phyloP scores from a whole-genome alignment of 2,329 filamentous ascomycete genomes.

The Xylariaceae sp. region DNA sequence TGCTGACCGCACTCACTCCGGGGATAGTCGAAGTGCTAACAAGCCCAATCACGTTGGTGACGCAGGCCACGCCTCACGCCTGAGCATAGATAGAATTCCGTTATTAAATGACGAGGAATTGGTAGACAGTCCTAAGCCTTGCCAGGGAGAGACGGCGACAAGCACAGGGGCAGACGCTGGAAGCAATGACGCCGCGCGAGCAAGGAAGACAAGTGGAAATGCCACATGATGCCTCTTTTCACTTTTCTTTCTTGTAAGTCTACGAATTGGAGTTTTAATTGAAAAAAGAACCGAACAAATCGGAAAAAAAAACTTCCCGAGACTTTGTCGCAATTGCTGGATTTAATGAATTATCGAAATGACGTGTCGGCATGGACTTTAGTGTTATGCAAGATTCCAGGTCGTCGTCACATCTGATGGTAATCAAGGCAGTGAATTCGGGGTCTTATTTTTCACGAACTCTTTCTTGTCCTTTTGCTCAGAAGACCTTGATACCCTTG shows the following conservation, averaged over 20 bases:
- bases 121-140: slow-evolving; percentile 7
- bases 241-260: background rate
- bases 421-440: background rate
- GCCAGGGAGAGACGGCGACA: slow-evolving; percentile 20
- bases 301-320: background rate
- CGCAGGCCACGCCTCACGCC: slow-evolving; percentile 23
- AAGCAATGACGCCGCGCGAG: slow-evolving; percentile 42
- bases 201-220: slow-evolving; percentile 38
- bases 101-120: slow-evolving; percentile 45
- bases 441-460: background rate
- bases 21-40: slow-evolving; percentile 16
- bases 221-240: background rate
- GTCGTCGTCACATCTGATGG: background rate
- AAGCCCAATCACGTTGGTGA: slow-evolving; percentile 24
- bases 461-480: background rate
- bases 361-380: background rate
- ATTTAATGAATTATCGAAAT: background rate
- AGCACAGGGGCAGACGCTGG: slow-evolving; percentile 41
- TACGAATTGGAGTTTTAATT: background rate
- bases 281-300: background rate
- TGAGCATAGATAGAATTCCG: slow-evolving; percentile 51
- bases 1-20: slow-evolving; percentile 2
- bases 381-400: background rate
- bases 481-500: slow-evolving; percentile 14
- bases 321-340: background rate